Evolutionary conservation across 2,329 filamentous ascomycete species (phyloP).

Genomic region (Colletotrichum sp.): DNA sequence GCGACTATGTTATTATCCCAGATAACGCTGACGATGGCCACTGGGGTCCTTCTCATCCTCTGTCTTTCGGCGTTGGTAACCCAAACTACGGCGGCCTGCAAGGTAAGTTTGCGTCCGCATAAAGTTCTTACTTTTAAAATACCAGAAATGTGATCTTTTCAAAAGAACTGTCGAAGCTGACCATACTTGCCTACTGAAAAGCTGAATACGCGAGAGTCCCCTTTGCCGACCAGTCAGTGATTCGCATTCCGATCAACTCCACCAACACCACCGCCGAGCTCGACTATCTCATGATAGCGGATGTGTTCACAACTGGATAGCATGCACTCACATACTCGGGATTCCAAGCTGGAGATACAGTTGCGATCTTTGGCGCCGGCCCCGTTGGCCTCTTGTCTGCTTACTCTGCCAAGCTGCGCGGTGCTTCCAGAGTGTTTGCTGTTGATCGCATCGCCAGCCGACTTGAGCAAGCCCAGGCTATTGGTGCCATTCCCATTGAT

Average conservation of each 20-base stretch:
- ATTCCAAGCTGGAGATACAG: conserved; percentile 62
- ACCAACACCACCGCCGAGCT: conserved; percentile 61
- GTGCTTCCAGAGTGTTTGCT: conserved; percentile 23
- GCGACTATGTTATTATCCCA: conserved; percentile 43
- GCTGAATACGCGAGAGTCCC: conserved; percentile 65
- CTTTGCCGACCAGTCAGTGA: conserved; percentile 69
- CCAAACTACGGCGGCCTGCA: neutral
- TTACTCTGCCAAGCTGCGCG: conserved; percentile 28
- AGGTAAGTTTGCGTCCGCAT: neutral
- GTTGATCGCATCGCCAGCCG: conserved; percentile 26
- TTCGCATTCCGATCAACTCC: conserved; percentile 53
- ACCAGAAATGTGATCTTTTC: neutral
- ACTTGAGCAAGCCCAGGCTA: conserved; percentile 20
- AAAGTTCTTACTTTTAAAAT: neutral
- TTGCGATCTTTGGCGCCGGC: conserved; percentile 68
- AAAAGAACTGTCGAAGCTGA: neutral
- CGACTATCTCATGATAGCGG: conserved; percentile 58
- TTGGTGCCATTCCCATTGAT: conserved; percentile 26
- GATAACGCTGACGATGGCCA: conserved; percentile 25
- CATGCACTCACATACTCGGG: conserved; percentile 60
- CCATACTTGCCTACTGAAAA: neutral
- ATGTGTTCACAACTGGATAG: conserved; percentile 57
- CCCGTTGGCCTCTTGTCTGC: conserved; percentile 64
- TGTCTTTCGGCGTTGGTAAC: neutral
- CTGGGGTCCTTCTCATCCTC: neutral